A percentile compares a stretch with the other conserved stretches of the same genome.
Conservation (phyloP, 257 asterid species). For the Fraxinus cuspidata region DNA sequence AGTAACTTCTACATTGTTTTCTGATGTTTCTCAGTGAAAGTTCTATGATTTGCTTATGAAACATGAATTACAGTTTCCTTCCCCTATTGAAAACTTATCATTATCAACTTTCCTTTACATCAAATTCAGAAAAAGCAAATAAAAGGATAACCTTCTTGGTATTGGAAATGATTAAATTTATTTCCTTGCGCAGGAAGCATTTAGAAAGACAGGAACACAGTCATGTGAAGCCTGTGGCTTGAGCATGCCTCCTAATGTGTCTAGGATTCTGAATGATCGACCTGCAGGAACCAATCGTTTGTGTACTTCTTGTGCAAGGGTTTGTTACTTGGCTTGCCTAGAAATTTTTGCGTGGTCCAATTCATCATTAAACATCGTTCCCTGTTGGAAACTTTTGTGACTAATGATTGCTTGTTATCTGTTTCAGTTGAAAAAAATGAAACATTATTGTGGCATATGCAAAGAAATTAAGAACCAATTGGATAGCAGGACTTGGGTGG, state of each 20-base stretch:
- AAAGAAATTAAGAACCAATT: conserved; percentile 83
- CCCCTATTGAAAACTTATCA: too few relatives aligned
- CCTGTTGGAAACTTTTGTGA: conserved; percentile 11
- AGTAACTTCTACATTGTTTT: conserved; percentile 12
- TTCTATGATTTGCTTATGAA: not conserved
- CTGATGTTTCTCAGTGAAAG: conserved; percentile 12
- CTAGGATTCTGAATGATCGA: conserved; percentile 51
- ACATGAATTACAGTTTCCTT: too few relatives aligned
- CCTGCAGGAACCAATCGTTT: conserved; percentile 60
- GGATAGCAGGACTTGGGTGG: conserved; percentile 91
- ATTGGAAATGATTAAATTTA: conserved; percentile 3
- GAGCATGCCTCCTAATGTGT: conserved; percentile 48
- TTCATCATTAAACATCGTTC: not conserved
- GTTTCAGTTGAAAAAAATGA: conserved; percentile 77
- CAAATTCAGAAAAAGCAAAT: not conserved
- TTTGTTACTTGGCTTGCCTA: conserved; percentile 43
- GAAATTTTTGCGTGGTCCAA: too few relatives aligned
- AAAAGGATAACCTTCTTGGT: conserved; percentile 16
- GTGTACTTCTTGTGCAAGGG: conserved; percentile 93
- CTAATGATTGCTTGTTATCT: conserved; percentile 29
- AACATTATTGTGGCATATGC: conserved; percentile 94
- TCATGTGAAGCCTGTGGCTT: conserved; percentile 87
- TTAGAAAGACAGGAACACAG: conserved; percentile 50
- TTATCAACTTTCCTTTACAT: too few relatives aligned
- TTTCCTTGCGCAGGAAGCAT: conserved; percentile 47